Base-by-base conservation (phyloP, 2,329 filamentous ascomycete genomes). In the Harringtonia aguacate region DNA sequence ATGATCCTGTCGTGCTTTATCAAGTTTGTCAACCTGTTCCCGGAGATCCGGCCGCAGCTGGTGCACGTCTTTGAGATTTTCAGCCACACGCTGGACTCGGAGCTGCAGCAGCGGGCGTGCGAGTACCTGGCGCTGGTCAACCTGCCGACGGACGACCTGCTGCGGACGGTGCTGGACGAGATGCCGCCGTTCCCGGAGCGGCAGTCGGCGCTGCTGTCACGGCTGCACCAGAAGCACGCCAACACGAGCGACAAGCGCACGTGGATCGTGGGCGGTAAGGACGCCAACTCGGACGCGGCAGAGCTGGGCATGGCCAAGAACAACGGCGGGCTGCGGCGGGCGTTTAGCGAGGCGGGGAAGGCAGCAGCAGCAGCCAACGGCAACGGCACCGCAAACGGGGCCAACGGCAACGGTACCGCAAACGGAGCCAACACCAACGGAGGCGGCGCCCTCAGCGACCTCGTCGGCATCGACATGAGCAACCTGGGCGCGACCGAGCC, bases 131-230 rank as follows among this genome's bases (percentile, higher is more conserved):
- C 84, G 1, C 71, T 98, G 49, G 87, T 88, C 17, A 89, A 77
- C 29, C 73, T 94, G 60, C 84, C 87, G 1, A 87, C 86, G 0
- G 92, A 98, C 55, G 89, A 97, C 52, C 74, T 98, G 8, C 71
- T 98, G 13, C 79, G 92, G 41, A 97, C 92, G 0, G 81, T 98
- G 7, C 95, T 89, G 61, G 92, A 98, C 55, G 92, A 98, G 61
- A 98, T 98, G 94, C 92, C 92, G 3, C 89, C 92, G 0, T 98
- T 97, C 65, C 94, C 92, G 0, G 89, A 98, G 61, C 75, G 94
- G 48, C 82, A 94, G 46, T 97, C 92, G 6, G 90, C 92, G 2
- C 70, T 98, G 24, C 71, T 98, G 12, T 95, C 90, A 33, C 77
- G 92, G 46, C 73, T 98, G 40, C 90, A 98, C 63, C 88, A 95